Evolutionary conservation across 208 protist species (phyloP), one percentile per base, ranked within the genome.

Genomic region (Wallacemonas sp.): DNA sequence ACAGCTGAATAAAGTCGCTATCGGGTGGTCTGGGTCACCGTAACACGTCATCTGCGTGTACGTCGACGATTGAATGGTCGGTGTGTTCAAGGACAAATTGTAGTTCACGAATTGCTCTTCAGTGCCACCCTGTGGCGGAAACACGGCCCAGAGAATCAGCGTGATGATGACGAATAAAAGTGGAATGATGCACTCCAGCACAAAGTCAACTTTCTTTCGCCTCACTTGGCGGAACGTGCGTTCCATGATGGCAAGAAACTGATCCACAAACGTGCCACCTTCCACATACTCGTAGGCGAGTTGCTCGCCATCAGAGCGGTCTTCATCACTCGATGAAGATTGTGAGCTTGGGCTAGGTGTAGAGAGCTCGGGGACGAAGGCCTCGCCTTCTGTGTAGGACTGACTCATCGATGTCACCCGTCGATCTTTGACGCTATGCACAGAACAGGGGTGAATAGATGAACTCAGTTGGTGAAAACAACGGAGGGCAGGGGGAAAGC

Each of bases 151-250:
- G 2, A 84, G 46, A 31, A 69, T 14, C 19, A 76, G 14, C 0
- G 72, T 67, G 14, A 58, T 54, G 9, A 70, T 33, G 14, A 79
- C 41, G 45, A 69, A 84, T 1, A 84, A 22, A 31, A 84, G 22
- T 8, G 77, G 72, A 28, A 84, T 60, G n/a, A 76, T 15, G 39
- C 79, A 47, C 60, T 83, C 77, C 41, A 63, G 17, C 6, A 73
- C 49, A 31, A 62, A 55, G 30, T 70, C 38, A 3, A 69, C n/a
- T 47, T 58, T 59, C 5, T 53, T 17, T 2, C 62, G 44, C 2
- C 39, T 21, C 26, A 67, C 0, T 27, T 67, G 45, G 8, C 47
- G 11, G 30, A 67, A 55, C 11, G 41, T 70, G 44, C 74, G 74
- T 17, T 51, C 44, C 26, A 80, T 54, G 19, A 70, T 62, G 17